Evolutionary conservation across 495 filamentous ascomycete genomes (phyloP).

Genomic region (Xylaria scruposa): DNA sequence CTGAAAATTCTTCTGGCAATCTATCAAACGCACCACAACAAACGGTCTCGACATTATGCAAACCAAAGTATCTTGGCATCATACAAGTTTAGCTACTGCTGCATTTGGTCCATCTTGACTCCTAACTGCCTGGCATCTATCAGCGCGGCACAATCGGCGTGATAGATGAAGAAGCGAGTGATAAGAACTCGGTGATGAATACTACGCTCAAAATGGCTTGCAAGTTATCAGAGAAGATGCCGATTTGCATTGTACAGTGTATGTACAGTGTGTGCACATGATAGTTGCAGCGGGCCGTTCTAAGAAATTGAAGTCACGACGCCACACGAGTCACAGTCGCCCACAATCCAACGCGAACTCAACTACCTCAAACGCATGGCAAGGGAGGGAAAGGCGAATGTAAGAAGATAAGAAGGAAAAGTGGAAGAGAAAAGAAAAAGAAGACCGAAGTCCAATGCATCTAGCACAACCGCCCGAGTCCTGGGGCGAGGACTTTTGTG

Average conservation of each 20-base stretch:
- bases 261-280: neutral
- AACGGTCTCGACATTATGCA: neutral
- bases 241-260: neutral
- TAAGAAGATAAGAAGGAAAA: neutral
- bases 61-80: neutral
- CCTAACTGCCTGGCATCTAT: neutral
- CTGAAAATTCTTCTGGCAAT: neutral
- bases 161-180: neutral
- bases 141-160: neutral
- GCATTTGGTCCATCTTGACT: neutral
- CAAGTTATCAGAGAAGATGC: neutral
- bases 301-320: conserved; percentile 2
- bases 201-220: neutral
- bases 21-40: neutral
- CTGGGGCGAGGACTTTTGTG: conserved; percentile 16
- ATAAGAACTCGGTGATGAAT: neutral
- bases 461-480: conserved; percentile 17
- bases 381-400: neutral
- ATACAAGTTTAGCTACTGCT: neutral
- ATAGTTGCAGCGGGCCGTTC: neutral
- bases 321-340: conserved; percentile 4
- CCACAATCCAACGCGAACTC: neutral
- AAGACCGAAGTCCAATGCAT: conserved; percentile 13
- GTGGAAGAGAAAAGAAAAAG: neutral
- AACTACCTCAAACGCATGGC: neutral